A percentile compares a stretch with the other conserved stretches of the same genome.
Conservation (phyloP, 1,139 yeast species). For the Kodamaea plutei region DNA sequence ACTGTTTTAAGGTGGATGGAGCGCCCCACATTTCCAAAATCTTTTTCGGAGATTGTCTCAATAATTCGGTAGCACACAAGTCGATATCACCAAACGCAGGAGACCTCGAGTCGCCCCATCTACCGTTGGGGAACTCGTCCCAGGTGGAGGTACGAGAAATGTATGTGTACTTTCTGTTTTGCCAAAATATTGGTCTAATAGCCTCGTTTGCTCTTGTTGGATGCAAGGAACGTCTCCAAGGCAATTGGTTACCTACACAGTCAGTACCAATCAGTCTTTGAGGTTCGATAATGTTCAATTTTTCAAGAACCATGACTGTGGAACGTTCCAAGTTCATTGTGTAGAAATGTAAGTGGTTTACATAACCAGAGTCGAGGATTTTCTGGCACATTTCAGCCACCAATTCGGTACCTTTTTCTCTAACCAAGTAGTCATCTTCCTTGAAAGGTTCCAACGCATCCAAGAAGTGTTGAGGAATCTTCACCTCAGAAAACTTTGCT, state of each 20-base stretch:
- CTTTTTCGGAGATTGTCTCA: constrained; percentile 75
- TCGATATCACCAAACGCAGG: constrained; percentile 92
- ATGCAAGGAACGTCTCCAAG: constrained; percentile 88
- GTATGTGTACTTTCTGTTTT: constrained; percentile 86
- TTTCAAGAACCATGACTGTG: constrained; percentile 82
- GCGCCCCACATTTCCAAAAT: constrained; percentile 85
- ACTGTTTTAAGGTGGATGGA: constrained; percentile 58
- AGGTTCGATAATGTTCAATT: constrained; percentile 53
- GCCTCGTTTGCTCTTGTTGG: constrained; percentile 78
- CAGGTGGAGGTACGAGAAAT: constrained; percentile 87
- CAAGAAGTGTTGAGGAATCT: constrained; percentile 70
- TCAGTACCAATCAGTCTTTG: constrained; percentile 29
- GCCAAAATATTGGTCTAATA: constrained; percentile 96
- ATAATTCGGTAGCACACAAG: constrained; percentile 70
- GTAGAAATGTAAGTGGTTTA: constrained; percentile 88
- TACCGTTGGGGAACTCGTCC: constrained; percentile 94
- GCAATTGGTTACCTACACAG: constrained; percentile 41
- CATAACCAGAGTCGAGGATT: constrained; percentile 64
- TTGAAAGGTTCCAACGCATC: constrained; percentile 75
- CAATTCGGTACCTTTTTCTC: constrained; percentile 81
- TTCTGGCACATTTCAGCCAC: constrained; percentile 80
- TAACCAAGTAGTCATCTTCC: constrained; percentile 84
- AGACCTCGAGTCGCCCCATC: constrained; percentile 93
- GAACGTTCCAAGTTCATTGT: constrained; percentile 95
- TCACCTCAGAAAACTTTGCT: constrained; percentile 88